A percentile compares a stretch with the other conserved stretches of the same genome.
Conservation (phyloP, 176 grass and related monocot genomes). For the Avena atlantica region DNA sequence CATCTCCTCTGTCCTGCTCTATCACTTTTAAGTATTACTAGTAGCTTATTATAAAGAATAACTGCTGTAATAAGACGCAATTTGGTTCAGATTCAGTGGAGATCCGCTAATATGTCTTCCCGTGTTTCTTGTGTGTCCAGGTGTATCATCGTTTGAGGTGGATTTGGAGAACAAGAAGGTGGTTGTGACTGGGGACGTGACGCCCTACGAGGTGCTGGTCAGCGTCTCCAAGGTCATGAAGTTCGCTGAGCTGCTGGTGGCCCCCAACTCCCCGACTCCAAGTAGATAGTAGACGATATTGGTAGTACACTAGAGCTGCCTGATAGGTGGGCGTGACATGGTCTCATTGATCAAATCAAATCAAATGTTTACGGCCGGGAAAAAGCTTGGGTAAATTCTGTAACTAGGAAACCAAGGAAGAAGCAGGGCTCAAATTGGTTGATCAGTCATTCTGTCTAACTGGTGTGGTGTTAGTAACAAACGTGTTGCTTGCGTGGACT, state of each 20-base stretch:
- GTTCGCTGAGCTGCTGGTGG: constrained; percentile 75
- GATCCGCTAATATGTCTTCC: background rate
- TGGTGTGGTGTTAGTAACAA: background rate
- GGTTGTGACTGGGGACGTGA: constrained; percentile 89
- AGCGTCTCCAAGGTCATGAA: constrained; percentile 95
- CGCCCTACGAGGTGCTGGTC: constrained; percentile 81
- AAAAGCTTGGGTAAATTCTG: background rate
- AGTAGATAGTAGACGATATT: background rate
- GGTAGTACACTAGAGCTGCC: background rate
- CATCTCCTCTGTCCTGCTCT: background rate
- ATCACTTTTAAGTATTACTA: too few species aligned
- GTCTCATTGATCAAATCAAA: background rate
- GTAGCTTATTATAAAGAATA: background rate
- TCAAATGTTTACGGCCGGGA: background rate
- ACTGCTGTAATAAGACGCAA: background rate
- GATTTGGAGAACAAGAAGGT: constrained; percentile 97
- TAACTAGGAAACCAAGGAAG: background rate
- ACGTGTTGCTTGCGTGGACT: too few species aligned
- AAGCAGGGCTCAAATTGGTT: background rate
- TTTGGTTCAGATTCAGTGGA: background rate
- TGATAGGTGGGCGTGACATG: background rate
- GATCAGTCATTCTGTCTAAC: background rate
- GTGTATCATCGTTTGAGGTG: constrained; percentile 82
- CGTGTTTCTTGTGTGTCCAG: constrained; percentile 31
- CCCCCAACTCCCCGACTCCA: constrained; percentile 6